Evolutionary conservation across 257 asterid genomes (phyloP).

Genomic region (Solanum boliviense): DNA sequence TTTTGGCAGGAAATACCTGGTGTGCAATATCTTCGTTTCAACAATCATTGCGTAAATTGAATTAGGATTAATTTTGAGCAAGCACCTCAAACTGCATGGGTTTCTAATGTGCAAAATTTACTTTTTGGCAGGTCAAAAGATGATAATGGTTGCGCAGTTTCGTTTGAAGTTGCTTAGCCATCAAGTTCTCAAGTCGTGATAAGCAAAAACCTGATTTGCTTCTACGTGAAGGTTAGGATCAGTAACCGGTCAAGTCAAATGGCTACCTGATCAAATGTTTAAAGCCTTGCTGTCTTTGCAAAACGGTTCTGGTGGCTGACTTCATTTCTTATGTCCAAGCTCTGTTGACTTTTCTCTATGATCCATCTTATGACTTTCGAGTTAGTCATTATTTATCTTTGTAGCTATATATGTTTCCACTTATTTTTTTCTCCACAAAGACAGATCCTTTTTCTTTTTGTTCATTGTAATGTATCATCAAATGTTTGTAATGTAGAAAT

Average conservation of each 20-base stretch:
- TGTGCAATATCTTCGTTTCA: background rate
- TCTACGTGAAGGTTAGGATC: background rate
- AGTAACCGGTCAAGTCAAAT: background rate
- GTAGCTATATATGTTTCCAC: background rate
- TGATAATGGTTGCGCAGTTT: constrained; percentile 15
- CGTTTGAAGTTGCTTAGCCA: background rate
- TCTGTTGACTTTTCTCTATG: background rate
- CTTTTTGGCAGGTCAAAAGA: constrained; percentile 41
- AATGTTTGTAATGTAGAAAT: background rate
- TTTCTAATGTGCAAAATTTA: background rate
- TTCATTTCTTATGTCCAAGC: background rate
- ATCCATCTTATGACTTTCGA: background rate
- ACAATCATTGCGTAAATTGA: background rate
- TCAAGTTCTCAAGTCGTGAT: background rate
- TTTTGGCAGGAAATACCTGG: background rate
- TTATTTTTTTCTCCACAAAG: background rate
- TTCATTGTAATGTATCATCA: background rate
- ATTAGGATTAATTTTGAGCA: background rate
- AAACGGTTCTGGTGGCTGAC: background rate
- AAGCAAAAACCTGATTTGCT: constrained; percentile 9
- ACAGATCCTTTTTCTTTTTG: background rate
- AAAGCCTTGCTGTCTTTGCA: background rate
- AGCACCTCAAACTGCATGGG: background rate
- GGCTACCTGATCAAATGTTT: background rate
- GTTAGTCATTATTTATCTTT: background rate